Conservation (phyloP, 1,139 yeast species). For the Groenewaldozyma auringiensis region DNA sequence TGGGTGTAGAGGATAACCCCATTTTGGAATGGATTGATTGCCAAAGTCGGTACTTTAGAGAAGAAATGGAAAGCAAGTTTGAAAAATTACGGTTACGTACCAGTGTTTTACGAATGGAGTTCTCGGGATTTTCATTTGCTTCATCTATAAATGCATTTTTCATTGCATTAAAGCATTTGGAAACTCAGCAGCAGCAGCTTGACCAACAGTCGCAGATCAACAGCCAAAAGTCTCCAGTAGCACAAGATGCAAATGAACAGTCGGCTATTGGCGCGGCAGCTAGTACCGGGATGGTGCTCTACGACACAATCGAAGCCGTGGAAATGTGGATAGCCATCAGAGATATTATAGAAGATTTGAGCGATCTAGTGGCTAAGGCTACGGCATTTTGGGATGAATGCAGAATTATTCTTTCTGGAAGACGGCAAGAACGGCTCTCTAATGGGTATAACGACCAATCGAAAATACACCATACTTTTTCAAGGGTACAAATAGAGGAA, state of each 20-base stretch:
- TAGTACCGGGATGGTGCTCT: conserved; percentile 5
- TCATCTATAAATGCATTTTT: conserved; percentile 15
- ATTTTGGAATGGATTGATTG: conserved; percentile 52
- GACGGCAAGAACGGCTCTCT: conserved; percentile 36
- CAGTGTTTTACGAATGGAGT: conserved; percentile 28
- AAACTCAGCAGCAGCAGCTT: neutral
- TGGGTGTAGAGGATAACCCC: conserved; percentile 57
- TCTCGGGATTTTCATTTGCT: conserved; percentile 22
- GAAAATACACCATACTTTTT: conserved; percentile 26
- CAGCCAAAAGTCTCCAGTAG: neutral
- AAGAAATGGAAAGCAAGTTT: conserved; percentile 35
- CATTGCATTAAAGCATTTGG: conserved; percentile 13
- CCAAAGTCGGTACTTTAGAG: conserved; percentile 37
- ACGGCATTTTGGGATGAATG: conserved; percentile 42
- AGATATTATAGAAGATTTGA: conserved; percentile 40
- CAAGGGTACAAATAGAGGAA: conserved; percentile 23
- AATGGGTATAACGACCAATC: conserved; percentile 40
- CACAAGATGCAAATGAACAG: neutral
- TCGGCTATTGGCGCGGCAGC: conserved; percentile 8
- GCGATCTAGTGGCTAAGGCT: conserved; percentile 29
- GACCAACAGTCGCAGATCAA: conserved; percentile 8
- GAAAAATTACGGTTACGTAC: conserved; percentile 30
- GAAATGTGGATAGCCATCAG: conserved; percentile 49
- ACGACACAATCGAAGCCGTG: conserved; percentile 41
- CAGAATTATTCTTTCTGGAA: conserved; percentile 39